Base-by-base conservation (phyloP, 805 yeast species). In the Yarrowia alimentaria region DNA sequence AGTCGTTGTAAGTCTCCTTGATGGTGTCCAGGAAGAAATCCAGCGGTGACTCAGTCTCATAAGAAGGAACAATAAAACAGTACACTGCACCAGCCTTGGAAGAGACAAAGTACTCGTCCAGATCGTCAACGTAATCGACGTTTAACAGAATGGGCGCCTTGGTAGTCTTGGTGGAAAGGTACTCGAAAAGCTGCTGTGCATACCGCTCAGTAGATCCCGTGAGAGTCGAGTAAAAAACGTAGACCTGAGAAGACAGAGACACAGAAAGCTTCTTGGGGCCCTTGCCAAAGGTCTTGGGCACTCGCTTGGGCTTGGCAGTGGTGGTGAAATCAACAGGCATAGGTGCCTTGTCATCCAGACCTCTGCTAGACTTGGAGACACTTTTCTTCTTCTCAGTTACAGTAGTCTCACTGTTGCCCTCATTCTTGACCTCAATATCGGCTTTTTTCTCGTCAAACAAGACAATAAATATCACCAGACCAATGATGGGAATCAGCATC, bases 31-130 rank as follows among this genome's bases (percentile, higher is more conserved):
- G 69, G 64, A 88, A 87, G 62, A 80, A 90, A 65, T 89, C 97
- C 24, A 90, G 74, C 11, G 97, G 96, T 1, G 94, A 85, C 64
- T 89, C 97, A 0, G 90, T 85, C 57, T 88, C 96, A 62, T 89
- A 89, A 0, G 96, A 87, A 1, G 97, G 97, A 24, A 89, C 70
- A 12, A 89, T 86, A 53, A 89, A 57, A 28, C 90, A 63, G 60
- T 87, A 89, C 10, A 87, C 67, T 51, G 79, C 75, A 4, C 65
- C 65, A 21, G 58, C 49, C 22, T 61, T 57, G 26, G 59, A 54
- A 9, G 79, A 73, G 38, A 86, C 72, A 63, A 89, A 89, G 64
- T 78, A 89, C 53, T 84, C 84, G 60, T 90, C 97, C 48, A 86
- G 68, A 65, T 90, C 96, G 56, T 82, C 84, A 13, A 90, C 70